Evolutionary conservation across 2,329 filamentous ascomycete genomes (phyloP).

Genomic region (Ophiostoma sp.): DNA sequence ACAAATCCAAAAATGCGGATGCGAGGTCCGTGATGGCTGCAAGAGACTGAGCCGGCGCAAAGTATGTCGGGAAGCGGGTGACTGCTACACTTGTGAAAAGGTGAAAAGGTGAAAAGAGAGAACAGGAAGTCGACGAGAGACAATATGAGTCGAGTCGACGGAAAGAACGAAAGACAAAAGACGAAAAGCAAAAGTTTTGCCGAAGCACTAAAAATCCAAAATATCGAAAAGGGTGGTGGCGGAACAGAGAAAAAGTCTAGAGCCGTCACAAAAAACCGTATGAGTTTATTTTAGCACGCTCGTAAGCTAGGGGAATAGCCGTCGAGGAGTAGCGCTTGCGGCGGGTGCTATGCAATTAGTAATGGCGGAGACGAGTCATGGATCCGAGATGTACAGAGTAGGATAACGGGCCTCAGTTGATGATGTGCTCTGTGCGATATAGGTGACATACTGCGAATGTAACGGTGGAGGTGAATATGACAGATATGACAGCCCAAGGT

Average conservation of each 20-base stretch:
- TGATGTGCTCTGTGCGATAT: background rate
- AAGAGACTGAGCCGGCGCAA: background rate
- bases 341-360: slow-evolving; percentile 20
- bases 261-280: background rate
- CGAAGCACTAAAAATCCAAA: background rate
- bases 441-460: background rate
- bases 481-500: background rate
- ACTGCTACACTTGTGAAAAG: background rate
- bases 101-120: background rate
- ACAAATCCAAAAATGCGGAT: slow-evolving; percentile 7
- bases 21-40: background rate
- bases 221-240: background rate
- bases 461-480: background rate
- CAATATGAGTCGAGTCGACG: background rate
- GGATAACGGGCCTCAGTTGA: background rate
- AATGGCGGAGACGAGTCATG: slow-evolving; percentile 19
- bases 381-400: slow-evolving; percentile 3
- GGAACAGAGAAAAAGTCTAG: background rate
- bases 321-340: slow-evolving; percentile 17
- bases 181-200: background rate
- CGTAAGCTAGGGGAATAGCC: slow-evolving; percentile 9
- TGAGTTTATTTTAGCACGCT: background rate
- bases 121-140: background rate
- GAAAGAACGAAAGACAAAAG: background rate
- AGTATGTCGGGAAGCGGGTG: background rate